Conservation (phyloP, 148 eudicot genomes). For the Drosera capensis region DNA sequence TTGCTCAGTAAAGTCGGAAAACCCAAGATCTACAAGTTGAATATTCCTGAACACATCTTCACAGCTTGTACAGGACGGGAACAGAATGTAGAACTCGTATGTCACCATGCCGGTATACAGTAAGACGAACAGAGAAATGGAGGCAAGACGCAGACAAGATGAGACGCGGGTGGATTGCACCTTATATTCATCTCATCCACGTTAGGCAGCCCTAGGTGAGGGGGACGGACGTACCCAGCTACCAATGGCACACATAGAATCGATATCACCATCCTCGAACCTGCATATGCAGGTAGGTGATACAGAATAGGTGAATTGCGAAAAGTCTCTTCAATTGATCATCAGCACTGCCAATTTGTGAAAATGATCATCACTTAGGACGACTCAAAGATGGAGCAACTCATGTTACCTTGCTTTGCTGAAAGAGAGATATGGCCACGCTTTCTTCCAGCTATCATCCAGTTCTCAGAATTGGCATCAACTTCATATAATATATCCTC, state of each 20-base stretch:
- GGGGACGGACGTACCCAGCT: conserved; percentile 91
- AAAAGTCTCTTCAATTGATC: too few species aligned
- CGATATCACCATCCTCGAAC: conserved; percentile 74
- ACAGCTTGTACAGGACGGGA: too few species aligned
- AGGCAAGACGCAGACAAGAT: conserved; percentile 83
- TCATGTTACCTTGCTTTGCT: conserved; percentile 46
- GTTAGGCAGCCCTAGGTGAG: conserved; percentile 65
- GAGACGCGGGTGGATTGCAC: conserved; percentile 93
- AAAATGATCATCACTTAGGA: background rate
- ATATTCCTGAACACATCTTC: too few species aligned
- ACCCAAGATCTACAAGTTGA: too few species aligned
- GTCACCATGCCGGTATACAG: conserved; percentile 59
- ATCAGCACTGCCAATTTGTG: too few species aligned
- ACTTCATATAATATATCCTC: conserved; percentile 82
- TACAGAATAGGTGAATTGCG: too few species aligned
- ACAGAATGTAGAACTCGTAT: too few species aligned
- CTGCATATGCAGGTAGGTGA: conserved; percentile 18
- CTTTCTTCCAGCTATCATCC: conserved; percentile 99
- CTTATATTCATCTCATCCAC: conserved; percentile 56
- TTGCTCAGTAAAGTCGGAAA: too few species aligned
- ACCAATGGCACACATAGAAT: conserved; percentile 70
- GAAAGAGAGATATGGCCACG: conserved; percentile 73
- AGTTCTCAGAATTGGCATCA: conserved; percentile 72
- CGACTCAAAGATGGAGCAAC: background rate
- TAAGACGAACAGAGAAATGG: conserved; percentile 83